phyloP scores from a whole-genome alignment of 2,329 filamentous ascomycete species.

The Ceratocystis cubensis region DNA sequence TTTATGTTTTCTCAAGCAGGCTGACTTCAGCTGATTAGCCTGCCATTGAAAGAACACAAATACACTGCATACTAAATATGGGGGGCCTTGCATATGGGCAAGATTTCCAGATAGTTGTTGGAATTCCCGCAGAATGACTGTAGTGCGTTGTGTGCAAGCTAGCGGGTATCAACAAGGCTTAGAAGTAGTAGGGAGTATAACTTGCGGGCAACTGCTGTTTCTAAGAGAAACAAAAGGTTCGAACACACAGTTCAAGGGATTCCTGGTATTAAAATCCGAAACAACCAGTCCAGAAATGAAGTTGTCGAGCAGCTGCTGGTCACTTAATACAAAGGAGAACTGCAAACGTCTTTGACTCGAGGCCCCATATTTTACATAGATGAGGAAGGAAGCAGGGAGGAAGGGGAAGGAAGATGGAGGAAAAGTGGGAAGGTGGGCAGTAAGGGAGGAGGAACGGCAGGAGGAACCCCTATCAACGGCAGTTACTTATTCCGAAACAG shows the following conservation, averaged over 20 bases:
- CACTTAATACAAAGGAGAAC: neutral
- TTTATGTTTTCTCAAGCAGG: neutral
- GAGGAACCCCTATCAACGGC: slow-evolving; percentile 7
- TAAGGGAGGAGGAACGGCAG: neutral
- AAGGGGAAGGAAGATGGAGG: neutral
- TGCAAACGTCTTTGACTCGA: neutral
- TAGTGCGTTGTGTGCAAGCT: neutral
- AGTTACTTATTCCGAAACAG: slow-evolving; percentile 5
- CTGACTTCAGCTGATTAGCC: neutral
- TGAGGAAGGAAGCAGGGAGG: neutral
- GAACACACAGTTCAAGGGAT: neutral
- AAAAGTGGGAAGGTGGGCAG: neutral
- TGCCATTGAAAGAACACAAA: neutral
- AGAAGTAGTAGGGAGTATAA: neutral
- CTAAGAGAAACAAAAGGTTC: neutral
- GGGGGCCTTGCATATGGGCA: neutral
- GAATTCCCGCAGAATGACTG: neutral
- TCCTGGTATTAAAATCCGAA: neutral
- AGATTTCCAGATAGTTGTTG: neutral
- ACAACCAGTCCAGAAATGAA: neutral
- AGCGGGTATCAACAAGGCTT: neutral
- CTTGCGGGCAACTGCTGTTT: neutral
- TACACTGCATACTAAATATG: neutral
- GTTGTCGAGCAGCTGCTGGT: neutral
- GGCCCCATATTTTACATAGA: neutral